Percentiles rank a stretch among this genome's conserved stretches.
Conservation (phyloP, 2,329 filamentous ascomycete genomes). For the Colletotrichum euphorbiae region DNA sequence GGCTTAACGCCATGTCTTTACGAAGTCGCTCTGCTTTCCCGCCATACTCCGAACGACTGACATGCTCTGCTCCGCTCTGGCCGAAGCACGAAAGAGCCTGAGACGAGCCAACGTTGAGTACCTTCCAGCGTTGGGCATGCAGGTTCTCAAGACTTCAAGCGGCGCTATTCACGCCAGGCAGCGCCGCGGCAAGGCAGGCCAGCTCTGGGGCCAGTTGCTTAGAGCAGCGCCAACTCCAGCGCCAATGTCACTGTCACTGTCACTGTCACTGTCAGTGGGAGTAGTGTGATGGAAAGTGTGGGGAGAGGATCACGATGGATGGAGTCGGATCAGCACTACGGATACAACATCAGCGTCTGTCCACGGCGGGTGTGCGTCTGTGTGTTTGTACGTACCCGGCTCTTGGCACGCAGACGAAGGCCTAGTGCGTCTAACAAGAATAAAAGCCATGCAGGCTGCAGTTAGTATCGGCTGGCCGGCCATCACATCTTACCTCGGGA, state of each 20-base stretch:
- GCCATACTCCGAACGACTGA: background rate
- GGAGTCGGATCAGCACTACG: conserved; percentile 22
- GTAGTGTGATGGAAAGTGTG: background rate
- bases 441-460: no score
- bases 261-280: background rate
- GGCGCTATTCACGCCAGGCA: background rate
- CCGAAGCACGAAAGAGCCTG: background rate
- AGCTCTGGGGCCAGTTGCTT: background rate
- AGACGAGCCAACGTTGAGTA: background rate
- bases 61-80: no score
- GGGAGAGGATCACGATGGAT: conserved; percentile 29
- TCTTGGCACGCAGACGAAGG: background rate
- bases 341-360: conserved; percentile 9
- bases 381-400: conserved; percentile 5
- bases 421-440: background rate
- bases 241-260: conserved; percentile 3
- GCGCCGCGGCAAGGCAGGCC: background rate
- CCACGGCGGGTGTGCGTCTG: conserved; percentile 9
- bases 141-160: background rate
- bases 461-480: background rate
- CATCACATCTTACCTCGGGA: conserved; percentile 8
- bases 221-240: background rate
- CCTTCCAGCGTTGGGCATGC: background rate
- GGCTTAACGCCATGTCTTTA: background rate
- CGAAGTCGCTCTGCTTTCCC: background rate